These are phyloP conservation scores for Leccinum subtestaceum DNA, from an alignment of 768 basidiomycete genomes.

Conservation along the genomic window DNA sequence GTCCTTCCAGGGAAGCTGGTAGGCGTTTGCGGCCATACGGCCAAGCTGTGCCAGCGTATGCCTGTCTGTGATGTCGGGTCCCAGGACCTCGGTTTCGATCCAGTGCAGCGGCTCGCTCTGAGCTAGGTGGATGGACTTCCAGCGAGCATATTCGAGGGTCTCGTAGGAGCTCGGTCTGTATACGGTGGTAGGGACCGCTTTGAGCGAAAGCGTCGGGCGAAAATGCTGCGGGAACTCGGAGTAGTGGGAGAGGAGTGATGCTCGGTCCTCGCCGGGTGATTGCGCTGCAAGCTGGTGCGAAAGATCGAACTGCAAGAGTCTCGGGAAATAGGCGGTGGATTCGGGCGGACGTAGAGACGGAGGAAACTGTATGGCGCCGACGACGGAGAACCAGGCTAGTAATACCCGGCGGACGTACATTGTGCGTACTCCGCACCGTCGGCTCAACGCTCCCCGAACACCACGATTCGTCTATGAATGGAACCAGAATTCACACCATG, in stretches of 20 bases:
- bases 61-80: constrained; percentile 74
- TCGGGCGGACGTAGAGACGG: neutral
- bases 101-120: constrained; percentile 61
- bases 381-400: neutral
- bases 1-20: constrained; percentile 63
- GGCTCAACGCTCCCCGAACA: neutral
- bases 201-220: constrained; percentile 32
- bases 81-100: constrained; percentile 63
- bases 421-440: neutral
- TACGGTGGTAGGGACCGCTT: constrained; percentile 48
- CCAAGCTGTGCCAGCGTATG: constrained; percentile 82
- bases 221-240: constrained; percentile 6
- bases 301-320: constrained; percentile 23
- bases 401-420: constrained; percentile 7
- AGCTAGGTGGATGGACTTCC: constrained; percentile 44
- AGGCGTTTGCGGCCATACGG: constrained; percentile 88
- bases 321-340: neutral
- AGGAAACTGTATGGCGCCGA: constrained; percentile 1
- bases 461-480: neutral
- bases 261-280: constrained; percentile 3
- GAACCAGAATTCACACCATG: constrained; percentile 3
- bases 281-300: constrained; percentile 13
- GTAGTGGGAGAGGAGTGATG: constrained; percentile 2
- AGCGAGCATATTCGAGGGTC: constrained; percentile 50
- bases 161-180: constrained; percentile 56